Base-by-base conservation (phyloP, 192 early-diverging fungal genomes). In the Podochytrium sp. region DNA sequence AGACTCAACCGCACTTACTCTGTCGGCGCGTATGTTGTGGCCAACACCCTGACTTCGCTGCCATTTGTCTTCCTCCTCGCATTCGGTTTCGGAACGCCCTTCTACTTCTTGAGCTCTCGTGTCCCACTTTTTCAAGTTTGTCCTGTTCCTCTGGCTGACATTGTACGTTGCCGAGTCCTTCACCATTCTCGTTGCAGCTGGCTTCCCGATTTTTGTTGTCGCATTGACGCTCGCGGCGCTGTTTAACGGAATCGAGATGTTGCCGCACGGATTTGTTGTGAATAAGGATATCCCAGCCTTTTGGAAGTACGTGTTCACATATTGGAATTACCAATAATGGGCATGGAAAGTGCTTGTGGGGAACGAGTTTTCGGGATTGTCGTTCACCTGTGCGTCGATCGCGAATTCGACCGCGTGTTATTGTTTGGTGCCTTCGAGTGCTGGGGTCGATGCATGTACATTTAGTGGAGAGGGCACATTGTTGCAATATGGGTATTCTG, bases 121-220 rank as follows among this genome's bases (percentile, higher is more conserved):
- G 0, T 42, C 41, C 40, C 2, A 65, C 53, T 82, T 82, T 52
- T 81, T 82, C 78, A 53, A 34, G 2, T 82, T 76, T 63, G 18
- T 78, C 20, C 37, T 34, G 3, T 81, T 73, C 62, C 50, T 82
- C 33, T 82, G 79, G 63, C 65, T 82, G 41, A 59, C 67, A 3
- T 23, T 82, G 41, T 62, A 73, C 51, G 77, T 74, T 33, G 80
- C 80, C 27, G 80, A 82, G 60, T 60, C 69, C 2, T 75, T 78
- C 35, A 49, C 47, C 38, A 56, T 82, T 2, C 42, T 82, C 27
- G 57, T 82, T 23, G 49, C 78, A 1, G 78, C 77, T 18, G 16
- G 66, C 29, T 40, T 80, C 50, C 80, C 80, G 23, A 82, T 80
- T 41, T 82, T 82, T 40, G 71, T 82, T n/a, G 77, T 76, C 2